Evolutionary conservation across 495 filamentous ascomycete species (phyloP).

Genomic region (Penicillium soppii): DNA sequence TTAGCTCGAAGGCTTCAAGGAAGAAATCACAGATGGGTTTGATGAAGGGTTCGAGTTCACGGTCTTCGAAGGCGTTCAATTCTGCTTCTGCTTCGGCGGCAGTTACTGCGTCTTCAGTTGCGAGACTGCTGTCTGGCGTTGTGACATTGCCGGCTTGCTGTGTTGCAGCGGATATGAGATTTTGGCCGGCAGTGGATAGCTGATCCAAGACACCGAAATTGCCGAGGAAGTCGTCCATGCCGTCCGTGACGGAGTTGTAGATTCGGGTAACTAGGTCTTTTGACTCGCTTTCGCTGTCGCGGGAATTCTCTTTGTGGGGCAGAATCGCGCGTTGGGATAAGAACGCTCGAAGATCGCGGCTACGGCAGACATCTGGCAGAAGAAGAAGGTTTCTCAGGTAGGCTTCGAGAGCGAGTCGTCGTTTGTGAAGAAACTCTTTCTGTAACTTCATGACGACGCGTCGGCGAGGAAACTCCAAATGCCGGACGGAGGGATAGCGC

Average conservation of each 20-base stretch:
- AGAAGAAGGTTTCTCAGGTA: constrained; percentile 83
- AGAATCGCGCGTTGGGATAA: constrained; percentile 84
- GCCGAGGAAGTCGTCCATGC: constrained; percentile 96
- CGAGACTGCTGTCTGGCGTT: constrained; percentile 36
- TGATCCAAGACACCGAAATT: constrained; percentile 96
- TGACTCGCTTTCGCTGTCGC: constrained; percentile 54
- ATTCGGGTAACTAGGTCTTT: constrained; percentile 92
- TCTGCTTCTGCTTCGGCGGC: constrained; percentile 93
- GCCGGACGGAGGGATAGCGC: constrained; percentile 80
- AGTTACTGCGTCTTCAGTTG: constrained; percentile 61
- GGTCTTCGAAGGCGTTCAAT: constrained; percentile 87
- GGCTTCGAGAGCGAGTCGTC: constrained; percentile 75
- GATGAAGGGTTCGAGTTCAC: constrained; percentile 90
- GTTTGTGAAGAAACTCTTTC: constrained; percentile 89
- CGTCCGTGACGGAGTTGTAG: constrained; percentile 94
- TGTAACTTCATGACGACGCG: constrained; percentile 96
- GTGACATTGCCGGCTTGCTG: constrained; percentile 60
- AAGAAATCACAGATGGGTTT: constrained; percentile 98
- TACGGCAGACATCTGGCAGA: constrained; percentile 90
- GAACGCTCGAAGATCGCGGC: constrained; percentile 88
- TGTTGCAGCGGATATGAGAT: constrained; percentile 84
- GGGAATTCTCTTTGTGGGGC: constrained; percentile 57
- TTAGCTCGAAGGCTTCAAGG: constrained; percentile 92
- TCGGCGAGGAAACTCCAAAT: constrained; percentile 87
- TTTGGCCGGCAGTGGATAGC: constrained; percentile 87